These are phyloP conservation scores for Helichrysum umbraculigerum DNA, from an alignment of 129 eudicot genomes.

Conservation along the genomic window DNA sequence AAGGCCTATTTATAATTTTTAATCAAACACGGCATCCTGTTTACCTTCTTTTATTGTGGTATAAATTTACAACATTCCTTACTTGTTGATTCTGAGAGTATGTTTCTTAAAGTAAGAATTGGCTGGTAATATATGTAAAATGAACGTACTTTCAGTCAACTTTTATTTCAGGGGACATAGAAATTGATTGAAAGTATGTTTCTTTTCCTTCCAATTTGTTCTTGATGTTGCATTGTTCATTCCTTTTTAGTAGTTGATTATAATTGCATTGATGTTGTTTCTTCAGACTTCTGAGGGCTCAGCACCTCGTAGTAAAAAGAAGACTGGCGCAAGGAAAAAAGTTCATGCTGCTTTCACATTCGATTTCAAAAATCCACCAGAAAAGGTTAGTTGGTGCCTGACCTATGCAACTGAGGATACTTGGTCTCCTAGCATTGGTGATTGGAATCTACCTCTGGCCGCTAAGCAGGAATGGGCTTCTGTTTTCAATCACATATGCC, in stretches of 20 bases:
- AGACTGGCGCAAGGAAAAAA: constrained; percentile 34
- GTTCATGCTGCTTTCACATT: constrained; percentile 38
- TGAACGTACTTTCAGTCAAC: neutral
- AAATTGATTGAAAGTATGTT: neutral
- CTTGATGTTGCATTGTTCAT: neutral
- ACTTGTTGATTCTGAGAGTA: neutral
- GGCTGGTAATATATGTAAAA: too few species aligned
- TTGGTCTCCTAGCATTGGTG: constrained; percentile 51
- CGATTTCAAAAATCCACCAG: constrained; percentile 48
- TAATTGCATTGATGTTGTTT: neutral
- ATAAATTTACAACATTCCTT: neutral
- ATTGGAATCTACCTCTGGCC: constrained; percentile 32
- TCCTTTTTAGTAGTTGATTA: neutral
- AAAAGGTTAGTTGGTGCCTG: constrained; percentile 42
- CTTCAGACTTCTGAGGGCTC: constrained; percentile 37
- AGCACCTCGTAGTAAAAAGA: constrained; percentile 41
- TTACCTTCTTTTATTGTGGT: too few species aligned
- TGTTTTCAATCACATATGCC: constrained; percentile 37
- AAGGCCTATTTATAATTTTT: neutral
- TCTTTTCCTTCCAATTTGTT: neutral
- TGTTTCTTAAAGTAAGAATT: too few species aligned
- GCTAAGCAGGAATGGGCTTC: constrained; percentile 49
- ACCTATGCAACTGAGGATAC: constrained; percentile 35
- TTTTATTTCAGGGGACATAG: neutral
- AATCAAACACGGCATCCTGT: neutral